A percentile compares a stretch with the other conserved stretches of the same genome.
These are phyloP conservation scores for Quercus lobata DNA, from an alignment of 331 rosid species.

Conservation along the genomic window DNA sequence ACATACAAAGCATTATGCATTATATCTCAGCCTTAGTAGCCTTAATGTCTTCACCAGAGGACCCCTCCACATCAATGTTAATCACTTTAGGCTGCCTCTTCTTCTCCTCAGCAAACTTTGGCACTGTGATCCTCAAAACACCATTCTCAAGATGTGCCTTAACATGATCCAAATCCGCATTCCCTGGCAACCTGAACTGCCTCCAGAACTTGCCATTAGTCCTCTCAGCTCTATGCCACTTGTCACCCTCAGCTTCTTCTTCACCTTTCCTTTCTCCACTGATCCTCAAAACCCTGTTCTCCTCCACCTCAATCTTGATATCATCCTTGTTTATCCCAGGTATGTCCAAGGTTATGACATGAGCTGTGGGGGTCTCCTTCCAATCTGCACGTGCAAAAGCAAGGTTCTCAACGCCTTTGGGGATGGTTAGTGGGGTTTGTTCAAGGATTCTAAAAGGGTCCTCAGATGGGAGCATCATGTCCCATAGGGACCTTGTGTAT, in stretches of 20 bases:
- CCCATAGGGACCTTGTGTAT: constrained; percentile 35
- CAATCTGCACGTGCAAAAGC: constrained; percentile 54
- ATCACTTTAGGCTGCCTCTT: constrained; percentile 31
- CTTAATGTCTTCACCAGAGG: constrained; percentile 17
- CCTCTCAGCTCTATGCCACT: constrained; percentile 52
- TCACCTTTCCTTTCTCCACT: constrained; percentile 41
- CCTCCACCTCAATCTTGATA: constrained; percentile 47
- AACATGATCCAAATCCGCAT: constrained; percentile 34
- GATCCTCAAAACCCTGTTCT: constrained; percentile 40
- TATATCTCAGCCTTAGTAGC: constrained; percentile 13
- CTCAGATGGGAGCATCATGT: constrained; percentile 16
- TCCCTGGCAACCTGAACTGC: constrained; percentile 38
- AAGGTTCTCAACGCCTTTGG: constrained; percentile 12
- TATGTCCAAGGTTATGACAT: constrained; percentile 34
- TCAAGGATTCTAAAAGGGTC: constrained; percentile 47
- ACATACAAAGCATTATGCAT: neutral
- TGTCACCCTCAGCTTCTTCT: constrained; percentile 25
- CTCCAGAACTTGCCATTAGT: constrained; percentile 42
- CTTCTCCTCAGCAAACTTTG: constrained; percentile 29
- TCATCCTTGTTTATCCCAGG: constrained; percentile 47
- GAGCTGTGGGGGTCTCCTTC: constrained; percentile 37
- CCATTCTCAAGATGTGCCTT: constrained; percentile 42
- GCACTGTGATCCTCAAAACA: constrained; percentile 38
- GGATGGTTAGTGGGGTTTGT: constrained; percentile 31
- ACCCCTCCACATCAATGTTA: neutral